Percentiles rank a stretch among this genome's conserved stretches.
Conservation (phyloP, 148 eudicot genomes). For the Rhododendron simsii region DNA sequence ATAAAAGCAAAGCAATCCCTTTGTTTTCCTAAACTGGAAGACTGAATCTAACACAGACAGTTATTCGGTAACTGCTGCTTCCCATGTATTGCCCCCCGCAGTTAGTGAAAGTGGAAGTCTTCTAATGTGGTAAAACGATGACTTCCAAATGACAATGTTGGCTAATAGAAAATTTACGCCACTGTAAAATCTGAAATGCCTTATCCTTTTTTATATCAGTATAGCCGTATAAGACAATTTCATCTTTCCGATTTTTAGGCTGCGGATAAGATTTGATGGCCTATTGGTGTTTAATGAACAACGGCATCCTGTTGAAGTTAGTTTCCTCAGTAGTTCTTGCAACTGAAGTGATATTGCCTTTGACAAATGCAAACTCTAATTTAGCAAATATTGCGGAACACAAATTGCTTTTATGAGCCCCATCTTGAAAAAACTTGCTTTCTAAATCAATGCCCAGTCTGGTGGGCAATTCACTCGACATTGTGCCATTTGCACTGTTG, state of each 20-base stretch:
- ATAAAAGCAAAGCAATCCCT: neutral
- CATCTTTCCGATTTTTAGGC: neutral
- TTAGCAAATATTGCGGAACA: neutral
- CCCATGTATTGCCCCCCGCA: neutral
- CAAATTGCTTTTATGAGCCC: neutral
- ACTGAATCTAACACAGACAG: neutral
- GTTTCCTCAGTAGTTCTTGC: neutral
- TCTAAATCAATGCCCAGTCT: neutral
- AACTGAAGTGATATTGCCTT: neutral
- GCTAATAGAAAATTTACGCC: neutral
- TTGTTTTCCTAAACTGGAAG: neutral
- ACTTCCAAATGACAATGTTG: neutral
- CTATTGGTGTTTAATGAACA: neutral
- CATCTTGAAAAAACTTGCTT: neutral
- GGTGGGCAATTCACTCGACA: neutral
- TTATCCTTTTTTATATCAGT: neutral
- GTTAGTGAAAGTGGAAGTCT: neutral
- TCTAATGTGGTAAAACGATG: neutral
- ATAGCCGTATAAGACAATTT: neutral
- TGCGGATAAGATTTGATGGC: neutral
- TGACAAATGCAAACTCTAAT: neutral
- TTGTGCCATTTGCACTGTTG: neutral
- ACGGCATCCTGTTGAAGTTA: no score
- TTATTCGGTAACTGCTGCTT: neutral
- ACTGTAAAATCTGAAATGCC: neutral